A percentile compares a stretch with the other conserved stretches of the same genome.
Evolutionary conservation across 768 basidiomycete genomes (phyloP).

Genomic region (Coprinellus aureogranulatus): DNA sequence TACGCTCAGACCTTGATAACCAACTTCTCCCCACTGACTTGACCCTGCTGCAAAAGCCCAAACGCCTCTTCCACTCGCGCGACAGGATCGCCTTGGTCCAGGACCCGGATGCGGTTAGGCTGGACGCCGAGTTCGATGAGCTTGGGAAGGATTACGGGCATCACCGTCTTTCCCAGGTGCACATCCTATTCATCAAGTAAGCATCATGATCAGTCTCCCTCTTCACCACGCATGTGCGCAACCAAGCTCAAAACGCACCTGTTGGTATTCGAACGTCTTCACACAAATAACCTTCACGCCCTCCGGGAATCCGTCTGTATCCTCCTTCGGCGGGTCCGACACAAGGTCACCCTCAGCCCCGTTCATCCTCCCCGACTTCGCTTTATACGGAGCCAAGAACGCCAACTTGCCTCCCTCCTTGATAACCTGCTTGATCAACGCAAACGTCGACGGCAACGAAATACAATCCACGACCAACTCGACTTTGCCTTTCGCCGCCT

Average conservation of each 20-base stretch:
- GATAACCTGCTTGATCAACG: slow-evolving; percentile 34
- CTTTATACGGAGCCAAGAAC: slow-evolving; percentile 46
- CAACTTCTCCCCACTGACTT: slow-evolving; percentile 50
- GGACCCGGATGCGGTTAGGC: slow-evolving; percentile 38
- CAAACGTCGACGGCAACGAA: slow-evolving; percentile 33
- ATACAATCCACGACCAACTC: slow-evolving; percentile 37
- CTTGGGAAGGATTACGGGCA: slow-evolving; percentile 44
- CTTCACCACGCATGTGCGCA: no score
- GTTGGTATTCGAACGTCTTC: slow-evolving; percentile 38
- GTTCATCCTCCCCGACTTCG: slow-evolving; percentile 19
- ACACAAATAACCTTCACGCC: slow-evolving; percentile 37
- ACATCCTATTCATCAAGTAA: slow-evolving; percentile 29
- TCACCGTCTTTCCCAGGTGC: slow-evolving; percentile 39
- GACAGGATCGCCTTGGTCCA: slow-evolving; percentile 41
- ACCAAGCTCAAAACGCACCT: slow-evolving; percentile 25
- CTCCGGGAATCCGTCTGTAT: slow-evolving; percentile 26
- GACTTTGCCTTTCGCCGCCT: slow-evolving; percentile 31
- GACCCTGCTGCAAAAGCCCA: slow-evolving; percentile 43
- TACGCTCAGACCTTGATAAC: slow-evolving; percentile 45
- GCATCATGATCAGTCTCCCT: not conserved
- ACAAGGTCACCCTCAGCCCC: not conserved
- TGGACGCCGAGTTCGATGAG: slow-evolving; percentile 39
- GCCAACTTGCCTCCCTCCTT: slow-evolving; percentile 38
- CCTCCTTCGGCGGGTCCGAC: not conserved
- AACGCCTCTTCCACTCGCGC: slow-evolving; percentile 41